Evolutionary conservation across 2,329 filamentous ascomycete species (phyloP).

Genomic region (Leptosphaerulina australis): DNA sequence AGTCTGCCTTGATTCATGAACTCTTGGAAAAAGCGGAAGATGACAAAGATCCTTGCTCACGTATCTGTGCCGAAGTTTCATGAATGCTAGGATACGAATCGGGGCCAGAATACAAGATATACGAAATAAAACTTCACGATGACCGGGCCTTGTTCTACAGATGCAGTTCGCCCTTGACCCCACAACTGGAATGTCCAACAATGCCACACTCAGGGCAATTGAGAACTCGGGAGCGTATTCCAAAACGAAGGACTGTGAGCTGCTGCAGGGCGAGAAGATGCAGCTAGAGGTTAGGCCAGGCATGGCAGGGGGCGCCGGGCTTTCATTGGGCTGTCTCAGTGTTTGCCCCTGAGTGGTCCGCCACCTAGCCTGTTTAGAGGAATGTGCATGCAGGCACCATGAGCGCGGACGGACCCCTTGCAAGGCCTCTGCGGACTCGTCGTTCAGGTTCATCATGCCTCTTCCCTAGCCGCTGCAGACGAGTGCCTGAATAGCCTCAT

Average conservation of each 20-base stretch:
- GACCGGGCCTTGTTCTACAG: not conserved
- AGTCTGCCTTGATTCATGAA: constrained; percentile 33
- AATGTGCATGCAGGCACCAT: constrained; percentile 31
- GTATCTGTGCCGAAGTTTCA: constrained; percentile 31
- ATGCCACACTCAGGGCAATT: constrained; percentile 2
- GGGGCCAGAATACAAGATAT: not conserved
- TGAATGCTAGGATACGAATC: constrained; percentile 16
- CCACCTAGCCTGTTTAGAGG: constrained; percentile 29
- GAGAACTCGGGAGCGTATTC: constrained; percentile 8
- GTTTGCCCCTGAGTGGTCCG: constrained; percentile 32
- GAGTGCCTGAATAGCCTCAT: constrained; percentile 42
- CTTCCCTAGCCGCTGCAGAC: constrained; percentile 38
- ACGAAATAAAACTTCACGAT: constrained; percentile 2
- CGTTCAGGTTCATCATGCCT: constrained; percentile 34
- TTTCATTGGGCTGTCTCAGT: constrained; percentile 27
- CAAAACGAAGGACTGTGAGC: constrained; percentile 13
- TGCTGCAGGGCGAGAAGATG: constrained; percentile 31
- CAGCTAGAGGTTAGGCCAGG: constrained; percentile 16
- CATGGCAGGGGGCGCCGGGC: constrained; percentile 22
- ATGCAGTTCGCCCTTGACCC: not conserved
- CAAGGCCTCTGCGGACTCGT: constrained; percentile 28
- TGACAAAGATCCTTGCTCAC: constrained; percentile 31
- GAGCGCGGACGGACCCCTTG: constrained; percentile 28
- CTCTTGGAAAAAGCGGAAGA: constrained; percentile 26
- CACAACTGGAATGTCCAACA: constrained; percentile 2